Base-by-base conservation (phyloP, 2,329 filamentous ascomycete species). In the Penicillium sp. region DNA sequence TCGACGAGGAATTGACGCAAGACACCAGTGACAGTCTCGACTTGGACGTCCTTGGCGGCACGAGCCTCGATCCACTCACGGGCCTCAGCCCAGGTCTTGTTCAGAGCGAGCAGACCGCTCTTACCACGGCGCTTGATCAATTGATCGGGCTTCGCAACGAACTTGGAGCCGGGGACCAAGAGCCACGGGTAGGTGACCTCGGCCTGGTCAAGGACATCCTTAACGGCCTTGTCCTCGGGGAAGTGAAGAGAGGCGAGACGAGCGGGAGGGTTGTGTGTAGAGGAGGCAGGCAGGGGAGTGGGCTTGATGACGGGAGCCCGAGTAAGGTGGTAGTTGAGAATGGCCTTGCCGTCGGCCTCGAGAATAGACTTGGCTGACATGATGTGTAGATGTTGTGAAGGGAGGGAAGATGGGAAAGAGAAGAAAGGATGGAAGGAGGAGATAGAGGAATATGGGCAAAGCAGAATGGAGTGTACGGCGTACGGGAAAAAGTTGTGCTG, bases 261-360 rank as follows among this genome's bases (percentile, higher is more conserved):
- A 67, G 92, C 81, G 58, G 94, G 87, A 65, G 94, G 81, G 81
- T 97, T 97, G 86, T 99, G 94, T 76, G 85, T 94, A 62, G 88
- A 77, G 61, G 89, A 82, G 64, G 83, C 74, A 66, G 92, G 90
- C 52, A 97, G 90, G 78, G 94, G 91, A 71, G 91, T 93, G 65
- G 93, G 89, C 88, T 96, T 97, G 85, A 99, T 96, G 76, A 95
- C 88, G 64, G 91, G 87, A 66, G 94, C 90, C 74, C 94, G 89
- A 69, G 94, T 97, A 79, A 99, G 91, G 84, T 97, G 94, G 85
- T 97, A 99, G 89, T 96, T 97, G 85, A 99, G 85, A 82, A 99
- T 97, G 85, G 94, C 94, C 89, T 99, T 99, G 85, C 94, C 94
- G 82, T 99, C 94, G 83, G 93, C 93, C 84, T 99, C 94, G 83